These are phyloP conservation scores for Zymoseptoria ardabiliae DNA, from an alignment of 2,329 filamentous ascomycete species.

Conservation along the genomic window DNA sequence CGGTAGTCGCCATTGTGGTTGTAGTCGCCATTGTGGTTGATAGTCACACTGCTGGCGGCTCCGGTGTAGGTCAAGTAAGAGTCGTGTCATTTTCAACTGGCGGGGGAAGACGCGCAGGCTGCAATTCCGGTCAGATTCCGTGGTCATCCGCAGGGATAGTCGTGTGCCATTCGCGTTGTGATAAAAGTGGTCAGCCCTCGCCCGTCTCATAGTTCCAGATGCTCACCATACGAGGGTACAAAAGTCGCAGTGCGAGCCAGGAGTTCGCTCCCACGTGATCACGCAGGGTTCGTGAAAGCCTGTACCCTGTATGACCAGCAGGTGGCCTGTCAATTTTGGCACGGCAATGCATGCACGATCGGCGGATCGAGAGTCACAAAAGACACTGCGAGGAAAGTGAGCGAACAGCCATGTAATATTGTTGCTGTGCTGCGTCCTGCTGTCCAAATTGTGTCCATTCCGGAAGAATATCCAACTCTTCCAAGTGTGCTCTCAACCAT, in stretches of 20 bases:
- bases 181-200: not conserved
- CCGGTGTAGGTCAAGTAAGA: not conserved
- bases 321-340: not conserved
- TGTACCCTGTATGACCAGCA: no score
- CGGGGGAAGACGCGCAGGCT: not conserved
- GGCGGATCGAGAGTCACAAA: not conserved
- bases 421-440: not conserved
- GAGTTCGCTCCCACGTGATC: not conserved
- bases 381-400: not conserved
- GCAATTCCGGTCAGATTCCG: not conserved
- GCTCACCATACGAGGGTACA: not conserved
- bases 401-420: not conserved
- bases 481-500: not conserved
- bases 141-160: not conserved
- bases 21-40: no score
- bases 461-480: not conserved
- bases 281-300: not conserved
- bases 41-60: not conserved
- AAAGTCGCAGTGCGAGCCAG: not conserved
- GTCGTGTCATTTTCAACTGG: not conserved
- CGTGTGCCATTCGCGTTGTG: not conserved
- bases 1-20: not conserved
- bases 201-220: not conserved
- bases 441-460: not conserved
- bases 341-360: not conserved